Percentiles rank a stretch among this genome's conserved stretches.
Evolutionary conservation across 106 monocot species (phyloP).

Genomic region (Dendrobium officinale): DNA sequence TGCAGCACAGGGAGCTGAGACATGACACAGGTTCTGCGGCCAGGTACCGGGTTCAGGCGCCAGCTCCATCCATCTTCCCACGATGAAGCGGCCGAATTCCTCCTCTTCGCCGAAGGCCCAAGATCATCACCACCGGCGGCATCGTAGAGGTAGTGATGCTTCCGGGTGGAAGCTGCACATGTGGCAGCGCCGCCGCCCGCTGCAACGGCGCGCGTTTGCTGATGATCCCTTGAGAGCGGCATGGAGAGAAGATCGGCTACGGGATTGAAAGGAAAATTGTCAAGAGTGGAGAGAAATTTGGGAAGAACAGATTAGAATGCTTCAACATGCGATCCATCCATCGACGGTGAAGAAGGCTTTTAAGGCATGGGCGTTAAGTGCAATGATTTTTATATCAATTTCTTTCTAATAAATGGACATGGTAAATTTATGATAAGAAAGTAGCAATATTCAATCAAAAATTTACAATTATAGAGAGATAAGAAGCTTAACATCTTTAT

Average conservation of each 20-base stretch:
- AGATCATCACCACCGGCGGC: background rate
- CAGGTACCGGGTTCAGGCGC: background rate
- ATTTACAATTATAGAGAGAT: too few species aligned
- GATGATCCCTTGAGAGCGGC: background rate
- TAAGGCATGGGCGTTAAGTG: too few species aligned
- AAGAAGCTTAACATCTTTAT: too few species aligned
- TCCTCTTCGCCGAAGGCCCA: conserved; percentile 7
- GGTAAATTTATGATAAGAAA: too few species aligned
- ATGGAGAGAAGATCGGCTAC: background rate
- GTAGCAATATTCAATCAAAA: too few species aligned
- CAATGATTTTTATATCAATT: too few species aligned
- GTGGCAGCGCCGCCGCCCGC: background rate
- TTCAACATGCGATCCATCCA: background rate
- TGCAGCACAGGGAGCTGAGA: conserved; percentile 1
- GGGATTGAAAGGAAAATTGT: background rate
- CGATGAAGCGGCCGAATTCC: conserved; percentile 2
- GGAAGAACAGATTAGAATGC: background rate
- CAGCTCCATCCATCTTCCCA: conserved; percentile 7
- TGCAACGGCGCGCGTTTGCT: background rate
- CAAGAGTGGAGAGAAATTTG: background rate
- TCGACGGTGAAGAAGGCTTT: too few species aligned
- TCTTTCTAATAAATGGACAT: too few species aligned
- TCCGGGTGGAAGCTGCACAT: background rate
- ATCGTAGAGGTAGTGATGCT: background rate
- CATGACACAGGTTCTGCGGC: conserved; percentile 7